Conservation (phyloP, 2,329 filamentous ascomycete species). For the Diaporthe vaccinii region DNA sequence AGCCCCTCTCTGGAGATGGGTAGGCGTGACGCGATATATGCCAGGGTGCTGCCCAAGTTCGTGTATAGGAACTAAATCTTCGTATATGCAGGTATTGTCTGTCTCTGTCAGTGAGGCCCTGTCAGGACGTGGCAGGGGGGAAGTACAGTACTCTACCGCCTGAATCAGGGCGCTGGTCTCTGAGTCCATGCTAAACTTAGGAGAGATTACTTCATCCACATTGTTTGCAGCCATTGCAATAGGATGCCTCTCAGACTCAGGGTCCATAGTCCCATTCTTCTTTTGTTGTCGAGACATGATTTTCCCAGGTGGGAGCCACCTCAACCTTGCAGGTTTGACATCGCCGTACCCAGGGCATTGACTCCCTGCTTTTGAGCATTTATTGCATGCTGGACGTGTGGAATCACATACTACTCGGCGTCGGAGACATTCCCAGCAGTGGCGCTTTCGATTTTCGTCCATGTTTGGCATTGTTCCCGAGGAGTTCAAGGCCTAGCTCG, state of each 20-base stretch:
- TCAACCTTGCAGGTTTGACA: conserved; percentile 3
- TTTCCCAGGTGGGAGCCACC: not conserved
- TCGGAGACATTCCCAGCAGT: conserved; percentile 18
- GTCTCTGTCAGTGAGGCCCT: not conserved
- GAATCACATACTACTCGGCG: not conserved
- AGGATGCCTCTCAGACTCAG: not conserved
- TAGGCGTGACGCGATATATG: not conserved
- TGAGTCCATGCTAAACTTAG: not conserved
- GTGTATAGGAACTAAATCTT: not conserved
- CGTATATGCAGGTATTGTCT: conserved; percentile 2
- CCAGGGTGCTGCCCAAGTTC: conserved; percentile 10
- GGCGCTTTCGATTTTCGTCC: not conserved
- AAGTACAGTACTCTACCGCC: conserved; percentile 13
- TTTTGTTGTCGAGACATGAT: not conserved
- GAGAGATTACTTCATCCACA: no score
- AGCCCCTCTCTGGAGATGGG: not conserved
- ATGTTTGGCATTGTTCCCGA: not conserved
- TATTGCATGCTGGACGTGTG: not conserved
- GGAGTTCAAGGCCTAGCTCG: not conserved
- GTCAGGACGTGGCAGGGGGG: no score
- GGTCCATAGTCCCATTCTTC: not conserved
- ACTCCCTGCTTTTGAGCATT: not conserved
- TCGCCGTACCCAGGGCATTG: conserved; percentile 8
- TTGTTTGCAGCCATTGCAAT: no score
- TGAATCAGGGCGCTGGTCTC: not conserved